Conservation (phyloP, 2,329 filamentous ascomycete genomes). For the Cladophialophora chaetospira region DNA sequence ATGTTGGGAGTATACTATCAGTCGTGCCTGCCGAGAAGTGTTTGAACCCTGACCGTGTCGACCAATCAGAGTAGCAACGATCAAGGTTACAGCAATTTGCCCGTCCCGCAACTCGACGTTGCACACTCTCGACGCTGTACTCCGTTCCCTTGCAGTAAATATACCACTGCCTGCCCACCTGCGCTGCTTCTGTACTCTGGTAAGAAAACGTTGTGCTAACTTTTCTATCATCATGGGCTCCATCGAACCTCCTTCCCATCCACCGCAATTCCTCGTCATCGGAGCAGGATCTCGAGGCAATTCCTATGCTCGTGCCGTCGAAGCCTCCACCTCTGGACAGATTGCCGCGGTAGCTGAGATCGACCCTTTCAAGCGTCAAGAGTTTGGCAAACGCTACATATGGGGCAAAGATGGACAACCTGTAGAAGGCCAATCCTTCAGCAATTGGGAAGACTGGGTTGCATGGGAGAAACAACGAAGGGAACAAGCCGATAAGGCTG, state of each 20-base stretch:
- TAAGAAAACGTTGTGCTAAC: no score
- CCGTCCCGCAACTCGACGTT: no score
- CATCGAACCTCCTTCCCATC: conserved; percentile 8
- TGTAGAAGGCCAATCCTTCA: conserved; percentile 67
- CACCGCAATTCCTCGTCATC: conserved; percentile 67
- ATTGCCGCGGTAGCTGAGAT: conserved; percentile 83
- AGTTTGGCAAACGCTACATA: conserved; percentile 71
- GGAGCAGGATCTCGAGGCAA: conserved; percentile 79
- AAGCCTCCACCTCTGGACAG: conserved; percentile 44
- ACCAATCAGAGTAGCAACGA: neutral
- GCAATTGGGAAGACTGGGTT: conserved; percentile 75
- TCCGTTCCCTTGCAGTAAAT: no score
- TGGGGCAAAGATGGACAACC: conserved; percentile 59
- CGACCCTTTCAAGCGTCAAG: conserved; percentile 70
- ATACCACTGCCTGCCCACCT: neutral
- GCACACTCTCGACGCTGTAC: no score
- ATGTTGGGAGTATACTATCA: no score
- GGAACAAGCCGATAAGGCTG: conserved; percentile 49
- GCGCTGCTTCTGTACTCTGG: no score
- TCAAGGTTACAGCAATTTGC: neutral
- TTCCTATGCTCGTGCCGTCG: conserved; percentile 70
- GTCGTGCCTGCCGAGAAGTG: no score
- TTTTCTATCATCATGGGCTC: conserved; percentile 26
- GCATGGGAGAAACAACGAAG: conserved; percentile 65
- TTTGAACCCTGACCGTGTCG: no score